Evolutionary conservation across 2,329 filamentous ascomycete species (phyloP).

Genomic region (Orbilia quercus): DNA sequence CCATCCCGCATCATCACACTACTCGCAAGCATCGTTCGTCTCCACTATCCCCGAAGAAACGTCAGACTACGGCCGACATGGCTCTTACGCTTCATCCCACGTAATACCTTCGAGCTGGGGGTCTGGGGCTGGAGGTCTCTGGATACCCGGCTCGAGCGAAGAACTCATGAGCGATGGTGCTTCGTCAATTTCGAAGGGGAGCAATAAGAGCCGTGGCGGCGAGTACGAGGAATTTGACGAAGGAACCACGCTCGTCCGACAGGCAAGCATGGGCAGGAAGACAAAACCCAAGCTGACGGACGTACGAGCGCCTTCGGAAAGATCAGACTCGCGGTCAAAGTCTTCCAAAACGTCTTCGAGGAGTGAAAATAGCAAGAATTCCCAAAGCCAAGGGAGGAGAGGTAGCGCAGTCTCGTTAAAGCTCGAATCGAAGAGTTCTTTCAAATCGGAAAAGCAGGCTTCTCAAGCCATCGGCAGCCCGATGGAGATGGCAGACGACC

Average conservation of each 20-base stretch:
- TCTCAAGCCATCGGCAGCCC: slow-evolving; percentile 23
- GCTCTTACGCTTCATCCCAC: slow-evolving; percentile 76
- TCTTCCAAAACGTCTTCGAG: slow-evolving; percentile 42
- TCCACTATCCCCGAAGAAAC: slow-evolving; percentile 81
- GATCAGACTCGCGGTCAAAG: slow-evolving; percentile 56
- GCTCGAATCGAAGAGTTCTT: slow-evolving; percentile 35
- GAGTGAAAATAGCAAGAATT: slow-evolving; percentile 22
- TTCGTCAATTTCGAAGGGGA: slow-evolving; percentile 61
- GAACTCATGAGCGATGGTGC: slow-evolving; percentile 55
- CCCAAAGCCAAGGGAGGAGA: slow-evolving; percentile 28
- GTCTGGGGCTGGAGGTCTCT: slow-evolving; percentile 63
- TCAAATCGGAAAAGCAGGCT: slow-evolving; percentile 21
- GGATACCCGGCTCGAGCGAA: slow-evolving; percentile 66
- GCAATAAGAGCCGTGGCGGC: slow-evolving; percentile 60
- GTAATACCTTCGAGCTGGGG: slow-evolving; percentile 78
- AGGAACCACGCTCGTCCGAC: slow-evolving; percentile 68
- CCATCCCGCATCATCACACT: slow-evolving; percentile 65
- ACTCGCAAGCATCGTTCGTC: slow-evolving; percentile 71
- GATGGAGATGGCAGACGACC: slow-evolving; percentile 41
- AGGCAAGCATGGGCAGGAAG: slow-evolving; percentile 72
- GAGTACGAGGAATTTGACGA: slow-evolving; percentile 62
- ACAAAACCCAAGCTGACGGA: slow-evolving; percentile 70
- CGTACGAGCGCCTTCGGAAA: slow-evolving; percentile 57
- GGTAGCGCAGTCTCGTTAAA: slow-evolving; percentile 37
- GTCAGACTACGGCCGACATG: slow-evolving; percentile 68